A percentile compares a stretch with the other conserved stretches of the same genome.
Evolutionary conservation across 164 flowering plant species (phyloP).

Genomic region (Magnolia sinica): DNA sequence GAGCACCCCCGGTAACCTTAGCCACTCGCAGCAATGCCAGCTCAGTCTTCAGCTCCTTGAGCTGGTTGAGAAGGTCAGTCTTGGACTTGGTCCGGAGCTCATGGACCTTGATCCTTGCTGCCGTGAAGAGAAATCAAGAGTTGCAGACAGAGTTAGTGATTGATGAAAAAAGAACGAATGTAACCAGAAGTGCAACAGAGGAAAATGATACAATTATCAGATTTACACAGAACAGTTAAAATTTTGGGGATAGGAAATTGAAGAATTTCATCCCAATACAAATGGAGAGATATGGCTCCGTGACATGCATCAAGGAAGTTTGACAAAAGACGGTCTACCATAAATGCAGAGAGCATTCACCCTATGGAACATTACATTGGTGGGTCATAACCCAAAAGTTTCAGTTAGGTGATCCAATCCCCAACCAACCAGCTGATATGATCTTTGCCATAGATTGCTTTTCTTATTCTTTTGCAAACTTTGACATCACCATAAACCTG

Average conservation of each 20-base stretch:
- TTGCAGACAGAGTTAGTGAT: not conserved
- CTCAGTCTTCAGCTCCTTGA: conserved; percentile 71
- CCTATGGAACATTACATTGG: no score
- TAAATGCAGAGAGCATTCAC: no score
- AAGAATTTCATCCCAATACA: not conserved
- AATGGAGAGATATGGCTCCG: not conserved
- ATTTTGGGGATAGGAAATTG: not conserved
- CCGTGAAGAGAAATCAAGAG: not conserved
- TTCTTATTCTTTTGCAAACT: no score
- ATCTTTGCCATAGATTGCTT: no score
- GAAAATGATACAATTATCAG: not conserved
- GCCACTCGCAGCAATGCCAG: conserved; percentile 73
- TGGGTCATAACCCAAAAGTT: no score
- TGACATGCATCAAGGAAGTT: not conserved
- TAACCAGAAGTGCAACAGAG: not conserved
- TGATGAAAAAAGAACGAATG: not conserved
- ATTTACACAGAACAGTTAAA: not conserved
- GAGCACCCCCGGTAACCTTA: conserved; percentile 78
- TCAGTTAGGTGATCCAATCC: no score
- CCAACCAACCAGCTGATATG: no score
- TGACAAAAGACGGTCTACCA: no score
- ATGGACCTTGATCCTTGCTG: conserved; percentile 78
- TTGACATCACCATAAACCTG: no score
- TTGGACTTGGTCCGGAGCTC: conserved; percentile 59
- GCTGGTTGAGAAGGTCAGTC: conserved; percentile 47